Base-by-base conservation (phyloP, 2,329 filamentous ascomycete species). In the Microdochium paspali region DNA sequence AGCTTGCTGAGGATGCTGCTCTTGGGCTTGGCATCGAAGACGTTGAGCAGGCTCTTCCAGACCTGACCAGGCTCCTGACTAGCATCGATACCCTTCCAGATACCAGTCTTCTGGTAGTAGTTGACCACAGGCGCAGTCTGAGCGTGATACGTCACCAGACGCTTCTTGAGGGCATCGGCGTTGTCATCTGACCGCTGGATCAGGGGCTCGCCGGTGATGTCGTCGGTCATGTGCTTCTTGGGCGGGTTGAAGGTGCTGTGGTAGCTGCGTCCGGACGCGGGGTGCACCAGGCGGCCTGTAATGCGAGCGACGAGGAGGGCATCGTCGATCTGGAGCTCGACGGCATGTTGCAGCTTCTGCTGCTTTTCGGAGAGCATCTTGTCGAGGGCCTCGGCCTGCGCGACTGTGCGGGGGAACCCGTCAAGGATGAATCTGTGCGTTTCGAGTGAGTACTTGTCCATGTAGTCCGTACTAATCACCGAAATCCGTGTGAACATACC, bases 181-280 rank as follows among this genome's bases (percentile, higher is more conserved):
- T 97, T 98, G 76, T 98, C 93, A 67, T 98, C 93, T 56, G 87
- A 91, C 61, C 93, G 85, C 77, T 97, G 93, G 61, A 97, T 86
- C 57, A 98, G 77, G 44, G 91, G 90, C 78, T 98, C 93, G 68
- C 93, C 93, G 20, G 93, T 97, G 57, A 96, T 70, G 69, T 98
- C 93, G 70, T 98, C 93, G 66, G 83, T 95, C 93, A 97, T 97
- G 55, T 79, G 62, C 60, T 82, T 72, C 82, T 96, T 95, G 61
- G 93, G 93, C 46, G 93, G 93, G 81, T 96, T 97, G 84, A 98
- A 98, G 69, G 93, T 86, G 72, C 85, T 93, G 82, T 98, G 93
- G 77, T 98, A 98, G 58, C 87, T 90, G 63, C 93, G 90, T 56
- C 93, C 93, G 48, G 90, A 96, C 46, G 91, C 91, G 49, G 91